These are phyloP conservation scores for Isatis tinctoria DNA, from an alignment of 345 rosid genomes.

Conservation along the genomic window DNA sequence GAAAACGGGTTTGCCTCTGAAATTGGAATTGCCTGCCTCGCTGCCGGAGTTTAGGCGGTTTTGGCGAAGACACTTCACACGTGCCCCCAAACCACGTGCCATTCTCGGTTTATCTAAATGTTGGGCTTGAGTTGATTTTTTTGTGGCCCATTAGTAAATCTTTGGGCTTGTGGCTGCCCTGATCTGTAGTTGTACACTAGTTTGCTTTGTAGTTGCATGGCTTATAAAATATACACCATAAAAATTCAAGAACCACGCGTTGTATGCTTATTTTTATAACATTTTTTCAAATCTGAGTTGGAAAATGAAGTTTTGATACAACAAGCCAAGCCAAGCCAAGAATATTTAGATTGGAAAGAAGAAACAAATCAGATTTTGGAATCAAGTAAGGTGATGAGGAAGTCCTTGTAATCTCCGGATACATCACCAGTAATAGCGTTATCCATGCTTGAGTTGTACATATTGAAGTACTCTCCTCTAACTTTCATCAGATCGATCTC, in stretches of 20 bases:
- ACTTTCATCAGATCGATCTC: conserved; percentile 72
- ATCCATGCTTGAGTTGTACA: conserved; percentile 53
- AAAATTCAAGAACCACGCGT: background rate
- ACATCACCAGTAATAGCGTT: conserved; percentile 63
- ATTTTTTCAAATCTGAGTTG: background rate
- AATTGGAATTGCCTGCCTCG: too few species aligned
- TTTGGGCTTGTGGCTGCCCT: background rate
- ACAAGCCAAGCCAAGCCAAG: background rate
- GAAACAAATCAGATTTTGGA: conserved; percentile 37
- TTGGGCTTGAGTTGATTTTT: background rate
- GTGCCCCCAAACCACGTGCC: too few species aligned
- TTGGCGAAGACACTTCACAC: background rate
- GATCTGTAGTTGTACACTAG: too few species aligned
- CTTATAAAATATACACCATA: background rate
- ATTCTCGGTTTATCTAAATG: background rate
- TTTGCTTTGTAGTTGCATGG: background rate
- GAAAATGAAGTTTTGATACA: conserved; percentile 1
- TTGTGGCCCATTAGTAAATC: background rate
- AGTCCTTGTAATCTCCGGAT: conserved; percentile 67
- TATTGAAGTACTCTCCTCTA: conserved; percentile 54
- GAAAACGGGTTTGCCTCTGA: too few species aligned
- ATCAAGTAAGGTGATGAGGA: conserved; percentile 74
- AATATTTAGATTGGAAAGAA: background rate
- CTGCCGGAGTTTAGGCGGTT: too few species aligned
- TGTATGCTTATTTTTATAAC: background rate